phyloP scores from a whole-genome alignment of 768 basidiomycete genomes.

The Suillus paluster region DNA sequence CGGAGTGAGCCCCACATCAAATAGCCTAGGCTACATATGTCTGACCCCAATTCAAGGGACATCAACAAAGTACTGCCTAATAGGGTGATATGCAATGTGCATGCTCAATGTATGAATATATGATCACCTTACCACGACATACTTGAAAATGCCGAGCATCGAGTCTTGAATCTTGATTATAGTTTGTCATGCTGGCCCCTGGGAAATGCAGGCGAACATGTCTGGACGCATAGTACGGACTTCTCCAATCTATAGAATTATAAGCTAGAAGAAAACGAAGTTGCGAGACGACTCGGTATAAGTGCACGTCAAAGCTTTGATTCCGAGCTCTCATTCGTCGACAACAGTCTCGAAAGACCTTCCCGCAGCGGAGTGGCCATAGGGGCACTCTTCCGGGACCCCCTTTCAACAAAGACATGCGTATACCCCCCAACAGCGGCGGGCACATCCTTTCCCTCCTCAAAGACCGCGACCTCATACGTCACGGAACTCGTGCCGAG shows the following conservation, averaged over 20 bases:
- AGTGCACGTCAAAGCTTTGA: slow-evolving; percentile 26
- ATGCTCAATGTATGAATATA: too few species aligned
- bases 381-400: slow-evolving; percentile 56
- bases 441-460: slow-evolving; percentile 32
- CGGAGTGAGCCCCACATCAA: too few species aligned
- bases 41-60: too few species aligned
- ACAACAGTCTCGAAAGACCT: slow-evolving; percentile 43
- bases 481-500: slow-evolving; percentile 77
- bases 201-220: too few species aligned
- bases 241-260: not conserved
- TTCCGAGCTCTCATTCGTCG: not conserved
- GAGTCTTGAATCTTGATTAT: too few species aligned
- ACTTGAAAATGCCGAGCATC: too few species aligned
- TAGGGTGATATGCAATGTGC: too few species aligned
- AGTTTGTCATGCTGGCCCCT: too few species aligned
- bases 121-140: too few species aligned
- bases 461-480: slow-evolving; percentile 82
- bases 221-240: not conserved
- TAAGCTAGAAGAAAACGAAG: not conserved
- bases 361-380: slow-evolving; percentile 48
- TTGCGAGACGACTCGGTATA: not conserved
- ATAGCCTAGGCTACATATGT: too few species aligned
- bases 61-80: too few species aligned
- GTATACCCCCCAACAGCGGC: slow-evolving; percentile 65
- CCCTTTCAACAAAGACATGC: slow-evolving; percentile 79